Conservation (phyloP, 495 filamentous ascomycete genomes). For the Lasiosphaeria hispida region DNA sequence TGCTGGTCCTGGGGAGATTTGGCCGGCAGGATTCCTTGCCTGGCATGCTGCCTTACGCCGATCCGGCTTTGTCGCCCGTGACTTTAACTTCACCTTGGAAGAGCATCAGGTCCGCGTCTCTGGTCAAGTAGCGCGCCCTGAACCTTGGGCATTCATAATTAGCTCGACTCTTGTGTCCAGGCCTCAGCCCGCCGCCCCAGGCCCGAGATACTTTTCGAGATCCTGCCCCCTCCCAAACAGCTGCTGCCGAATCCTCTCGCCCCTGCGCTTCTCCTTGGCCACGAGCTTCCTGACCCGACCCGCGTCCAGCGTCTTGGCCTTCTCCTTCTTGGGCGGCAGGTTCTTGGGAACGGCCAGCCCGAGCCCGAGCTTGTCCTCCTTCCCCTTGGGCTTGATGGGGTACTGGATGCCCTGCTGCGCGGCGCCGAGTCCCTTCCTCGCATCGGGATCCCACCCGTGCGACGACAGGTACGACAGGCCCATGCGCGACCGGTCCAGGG, state of each 20-base stretch:
- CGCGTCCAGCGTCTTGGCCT: slow-evolving; percentile 64
- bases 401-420: slow-evolving; percentile 68
- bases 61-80: too few species aligned
- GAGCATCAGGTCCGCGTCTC: too few species aligned
- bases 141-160: too few species aligned
- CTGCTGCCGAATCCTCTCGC: slow-evolving; percentile 60
- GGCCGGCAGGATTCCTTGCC: too few species aligned
- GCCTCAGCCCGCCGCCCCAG: slow-evolving; percentile 16
- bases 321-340: slow-evolving; percentile 35
- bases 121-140: too few species aligned
- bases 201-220: slow-evolving; percentile 69
- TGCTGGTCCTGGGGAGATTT: too few species aligned
- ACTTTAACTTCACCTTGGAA: too few species aligned
- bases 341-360: slow-evolving; percentile 51
- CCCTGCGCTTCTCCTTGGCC: slow-evolving; percentile 57
- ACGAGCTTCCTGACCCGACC: slow-evolving; percentile 63
- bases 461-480: slow-evolving; percentile 72
- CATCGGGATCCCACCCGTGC: slow-evolving; percentile 88
- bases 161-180: too few species aligned
- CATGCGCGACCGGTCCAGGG: slow-evolving; percentile 72
- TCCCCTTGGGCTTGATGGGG: slow-evolving; percentile 70
- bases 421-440: slow-evolving; percentile 67
- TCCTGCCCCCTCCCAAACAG: slow-evolving; percentile 66
- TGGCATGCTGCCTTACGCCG: too few species aligned
- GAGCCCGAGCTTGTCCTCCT: slow-evolving; percentile 72